These are phyloP conservation scores for Sporodiniella umbellata DNA, from an alignment of 371 early-diverging fungal species.

Conservation along the genomic window DNA sequence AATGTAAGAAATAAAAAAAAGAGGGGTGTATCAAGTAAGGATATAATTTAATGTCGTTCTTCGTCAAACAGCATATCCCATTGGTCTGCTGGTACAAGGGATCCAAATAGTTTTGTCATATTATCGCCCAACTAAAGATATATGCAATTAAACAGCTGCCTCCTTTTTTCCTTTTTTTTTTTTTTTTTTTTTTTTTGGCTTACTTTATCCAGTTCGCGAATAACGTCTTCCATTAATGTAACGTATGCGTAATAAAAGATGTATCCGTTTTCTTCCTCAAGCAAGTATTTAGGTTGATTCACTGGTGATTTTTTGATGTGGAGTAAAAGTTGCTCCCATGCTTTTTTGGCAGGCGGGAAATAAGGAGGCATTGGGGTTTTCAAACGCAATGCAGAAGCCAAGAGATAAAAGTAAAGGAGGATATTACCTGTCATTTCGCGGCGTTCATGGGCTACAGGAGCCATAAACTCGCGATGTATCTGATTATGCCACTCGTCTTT, in stretches of 20 bases:
- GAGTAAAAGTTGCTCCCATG: conserved; percentile 43
- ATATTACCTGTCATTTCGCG: conserved; percentile 73
- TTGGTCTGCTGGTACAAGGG: conserved; percentile 40
- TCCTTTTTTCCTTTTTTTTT: not conserved
- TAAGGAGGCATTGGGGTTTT: conserved; percentile 84
- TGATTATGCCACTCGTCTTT: conserved; percentile 60
- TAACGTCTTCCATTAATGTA: conserved; percentile 75
- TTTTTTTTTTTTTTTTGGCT: not conserved
- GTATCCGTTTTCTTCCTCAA: conserved; percentile 58
- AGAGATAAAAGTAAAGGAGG: conserved; percentile 72
- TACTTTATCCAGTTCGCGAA: conserved; percentile 73
- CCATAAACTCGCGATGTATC: conserved; percentile 52
- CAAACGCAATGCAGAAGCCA: conserved; percentile 75
- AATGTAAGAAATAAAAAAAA: too few species aligned
- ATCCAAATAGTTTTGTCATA: conserved; percentile 44
- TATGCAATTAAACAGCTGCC: not conserved
- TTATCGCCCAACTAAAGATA: conserved; percentile 29
- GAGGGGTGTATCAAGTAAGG: too few species aligned
- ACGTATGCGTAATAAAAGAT: conserved; percentile 82
- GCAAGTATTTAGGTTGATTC: conserved; percentile 40
- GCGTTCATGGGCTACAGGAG: conserved; percentile 55
- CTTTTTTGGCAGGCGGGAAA: conserved; percentile 66
- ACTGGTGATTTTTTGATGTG: conserved; percentile 50
- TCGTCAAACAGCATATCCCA: conserved; percentile 44
- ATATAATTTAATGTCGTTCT: conserved; percentile 7